Evolutionary conservation across 805 yeast species (phyloP).

Genomic region (Saccharomyces eubayanus): DNA sequence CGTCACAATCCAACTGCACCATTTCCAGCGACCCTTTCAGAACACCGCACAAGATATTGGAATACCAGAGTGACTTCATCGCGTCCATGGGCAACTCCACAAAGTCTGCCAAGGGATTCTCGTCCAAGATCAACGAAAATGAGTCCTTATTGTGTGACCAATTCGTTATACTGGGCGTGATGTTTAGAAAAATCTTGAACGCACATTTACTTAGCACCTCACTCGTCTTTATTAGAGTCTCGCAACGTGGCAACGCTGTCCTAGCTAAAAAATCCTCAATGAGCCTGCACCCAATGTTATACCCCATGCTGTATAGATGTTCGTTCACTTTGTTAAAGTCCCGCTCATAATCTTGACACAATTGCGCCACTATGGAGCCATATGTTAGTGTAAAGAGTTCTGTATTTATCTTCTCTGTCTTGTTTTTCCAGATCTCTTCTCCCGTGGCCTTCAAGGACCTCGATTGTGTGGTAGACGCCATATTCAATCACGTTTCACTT

Average conservation of each 20-base stretch:
- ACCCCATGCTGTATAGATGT: conserved; percentile 89
- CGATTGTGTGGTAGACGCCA: conserved; percentile 9
- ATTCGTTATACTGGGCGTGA: conserved; percentile 63
- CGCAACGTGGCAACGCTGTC: conserved; percentile 79
- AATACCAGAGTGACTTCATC: conserved; percentile 77
- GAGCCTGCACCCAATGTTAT: conserved; percentile 82
- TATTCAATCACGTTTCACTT: not conserved
- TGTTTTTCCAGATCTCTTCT: conserved; percentile 87
- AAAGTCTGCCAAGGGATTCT: conserved; percentile 89
- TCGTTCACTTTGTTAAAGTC: conserved; percentile 73
- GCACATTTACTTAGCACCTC: conserved; percentile 82
- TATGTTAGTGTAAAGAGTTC: conserved; percentile 92
- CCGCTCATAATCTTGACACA: conserved; percentile 72
- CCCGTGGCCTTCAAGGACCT: conserved; percentile 40
- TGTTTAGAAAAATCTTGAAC: conserved; percentile 80
- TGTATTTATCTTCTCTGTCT: conserved; percentile 81
- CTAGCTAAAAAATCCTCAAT: conserved; percentile 90
- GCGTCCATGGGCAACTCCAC: conserved; percentile 88
- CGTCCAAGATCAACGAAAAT: conserved; percentile 64
- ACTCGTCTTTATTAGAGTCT: conserved; percentile 72
- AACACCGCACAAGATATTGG: conserved; percentile 84
- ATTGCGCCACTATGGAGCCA: conserved; percentile 86
- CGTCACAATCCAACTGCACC: conserved; percentile 91
- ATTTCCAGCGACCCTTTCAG: conserved; percentile 85
- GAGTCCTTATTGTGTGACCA: conserved; percentile 73